Conservation (phyloP, 83 land plant genomes). For the Diphasiastrum complanatum region DNA sequence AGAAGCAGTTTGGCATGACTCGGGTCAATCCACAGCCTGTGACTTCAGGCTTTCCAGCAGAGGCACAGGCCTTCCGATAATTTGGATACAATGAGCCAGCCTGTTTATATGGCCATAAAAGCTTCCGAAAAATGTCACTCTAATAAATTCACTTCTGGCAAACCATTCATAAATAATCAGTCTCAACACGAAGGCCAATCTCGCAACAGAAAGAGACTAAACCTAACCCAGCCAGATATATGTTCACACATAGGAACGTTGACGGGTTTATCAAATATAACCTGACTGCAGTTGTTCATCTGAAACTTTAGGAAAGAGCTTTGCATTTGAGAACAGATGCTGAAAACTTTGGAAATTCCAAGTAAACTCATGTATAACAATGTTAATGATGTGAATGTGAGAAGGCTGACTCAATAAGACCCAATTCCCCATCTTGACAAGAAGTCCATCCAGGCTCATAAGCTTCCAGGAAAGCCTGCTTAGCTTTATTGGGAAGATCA, state of each 20-base stretch:
- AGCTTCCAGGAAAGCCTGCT: conserved; percentile 84
- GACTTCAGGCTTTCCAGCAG: conserved; percentile 27
- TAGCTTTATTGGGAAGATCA: conserved; percentile 92
- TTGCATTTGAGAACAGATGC: neutral
- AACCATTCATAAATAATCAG: neutral
- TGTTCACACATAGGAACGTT: too few relatives aligned
- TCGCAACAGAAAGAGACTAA: too few relatives aligned
- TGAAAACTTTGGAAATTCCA: neutral
- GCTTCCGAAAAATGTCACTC: conserved; percentile 25
- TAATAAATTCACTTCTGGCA: conserved; percentile 22
- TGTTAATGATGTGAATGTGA: conserved; percentile 32
- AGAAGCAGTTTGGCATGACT: too few relatives aligned
- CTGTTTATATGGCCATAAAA: conserved; percentile 14
- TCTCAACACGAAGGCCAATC: neutral
- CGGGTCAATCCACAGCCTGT: too few relatives aligned
- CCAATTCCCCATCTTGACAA: conserved; percentile 72
- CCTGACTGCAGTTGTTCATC: too few relatives aligned
- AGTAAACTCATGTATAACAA: conserved; percentile 25
- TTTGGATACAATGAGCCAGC: conserved; percentile 19
- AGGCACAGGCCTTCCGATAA: conserved; percentile 24
- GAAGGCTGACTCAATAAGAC: conserved; percentile 50
- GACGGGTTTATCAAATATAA: too few relatives aligned
- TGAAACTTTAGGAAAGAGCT: neutral
- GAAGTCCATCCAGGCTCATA: conserved; percentile 96
- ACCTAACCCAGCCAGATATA: too few relatives aligned